Evolutionary conservation across 129 eudicot species (phyloP), one percentile per base, ranked within the genome.

Genomic region (Centella asiatica): DNA sequence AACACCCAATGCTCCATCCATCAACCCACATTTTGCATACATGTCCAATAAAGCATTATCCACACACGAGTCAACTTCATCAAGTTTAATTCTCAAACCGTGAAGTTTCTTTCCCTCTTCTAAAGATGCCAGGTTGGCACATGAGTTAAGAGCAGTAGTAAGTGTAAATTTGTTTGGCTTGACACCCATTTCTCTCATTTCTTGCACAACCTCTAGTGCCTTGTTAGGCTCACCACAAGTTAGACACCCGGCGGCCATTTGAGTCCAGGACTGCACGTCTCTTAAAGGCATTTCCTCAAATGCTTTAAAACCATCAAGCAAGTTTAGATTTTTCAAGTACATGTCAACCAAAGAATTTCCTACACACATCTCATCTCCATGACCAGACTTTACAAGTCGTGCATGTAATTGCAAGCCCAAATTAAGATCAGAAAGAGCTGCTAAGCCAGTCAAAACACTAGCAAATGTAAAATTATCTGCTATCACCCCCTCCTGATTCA

Each of bases 211-310:
- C 24, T 49, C 67, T 44, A 81, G 71, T 7, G 80, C 80, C 47
- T 73, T 69, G 2, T n/a, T 59, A 1, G 78, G 78, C 19, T 69
- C 53, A 28, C 82, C 86, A 49, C 78, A 68, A 28, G 56, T 68
- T 42, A 76, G 31, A 60, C 78, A 81, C 36, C 82, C 86, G 10
- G 72, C 49, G 4, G 81, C 81, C 77, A 81, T 70, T 40, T 78
- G 82, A 44, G 77, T 81, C 86, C 86, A 81, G 28, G 86, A 57
- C 3, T 66, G 69, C 60, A 77, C 81, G 29, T 77, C 81, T 24
- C 51, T 71, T 4, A 12, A 18, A 13, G 73, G 69, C 42, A 77
- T 77, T 57, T 77, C 77, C 23, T 61, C 73, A 57, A 71, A 77
- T 11, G 77, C 81, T 52, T 47, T 46, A 26, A 66, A 61, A 22